These are phyloP conservation scores for Candida ortonii DNA, from an alignment of 805 yeast genomes.

Conservation along the genomic window DNA sequence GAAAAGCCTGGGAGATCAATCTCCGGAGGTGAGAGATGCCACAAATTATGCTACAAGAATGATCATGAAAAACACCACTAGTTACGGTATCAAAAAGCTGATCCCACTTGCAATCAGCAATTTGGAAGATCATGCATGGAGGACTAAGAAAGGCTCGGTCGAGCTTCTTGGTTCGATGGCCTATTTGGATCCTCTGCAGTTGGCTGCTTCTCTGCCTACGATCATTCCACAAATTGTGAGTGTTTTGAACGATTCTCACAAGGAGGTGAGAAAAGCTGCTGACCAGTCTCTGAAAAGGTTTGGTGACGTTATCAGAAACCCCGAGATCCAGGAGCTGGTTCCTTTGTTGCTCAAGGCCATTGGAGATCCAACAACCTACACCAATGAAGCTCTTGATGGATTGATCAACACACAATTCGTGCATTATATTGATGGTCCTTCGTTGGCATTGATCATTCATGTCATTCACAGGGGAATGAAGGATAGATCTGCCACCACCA, in stretches of 20 bases:
- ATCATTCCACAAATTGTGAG: constrained; percentile 97
- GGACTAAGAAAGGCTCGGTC: constrained; percentile 95
- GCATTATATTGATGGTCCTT: constrained; percentile 97
- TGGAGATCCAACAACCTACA: constrained; percentile 90
- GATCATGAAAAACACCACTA: constrained; percentile 87
- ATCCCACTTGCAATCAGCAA: constrained; percentile 88
- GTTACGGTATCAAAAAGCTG: constrained; percentile 85
- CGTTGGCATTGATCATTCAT: constrained; percentile 89
- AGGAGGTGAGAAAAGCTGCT: constrained; percentile 95
- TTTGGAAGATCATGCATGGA: constrained; percentile 88
- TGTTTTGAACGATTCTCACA: constrained; percentile 90
- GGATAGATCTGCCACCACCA: constrained; percentile 90
- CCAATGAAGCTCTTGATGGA: constrained; percentile 83
- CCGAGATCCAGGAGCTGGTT: constrained; percentile 90
- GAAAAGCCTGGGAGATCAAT: constrained; percentile 78
- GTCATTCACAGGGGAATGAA: constrained; percentile 94
- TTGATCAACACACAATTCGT: constrained; percentile 89
- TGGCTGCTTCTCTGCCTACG: constrained; percentile 81
- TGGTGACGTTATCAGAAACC: constrained; percentile 96
- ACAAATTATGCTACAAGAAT: constrained; percentile 82
- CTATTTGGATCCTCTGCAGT: constrained; percentile 88
- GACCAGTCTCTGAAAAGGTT: constrained; percentile 83
- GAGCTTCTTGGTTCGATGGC: constrained; percentile 98
- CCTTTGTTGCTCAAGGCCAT: constrained; percentile 87
- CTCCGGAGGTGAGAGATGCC: constrained; percentile 83